Evolutionary conservation across 192 early-diverging fungal genomes (phyloP).

Genomic region (Entomortierella beljakovae): DNA sequence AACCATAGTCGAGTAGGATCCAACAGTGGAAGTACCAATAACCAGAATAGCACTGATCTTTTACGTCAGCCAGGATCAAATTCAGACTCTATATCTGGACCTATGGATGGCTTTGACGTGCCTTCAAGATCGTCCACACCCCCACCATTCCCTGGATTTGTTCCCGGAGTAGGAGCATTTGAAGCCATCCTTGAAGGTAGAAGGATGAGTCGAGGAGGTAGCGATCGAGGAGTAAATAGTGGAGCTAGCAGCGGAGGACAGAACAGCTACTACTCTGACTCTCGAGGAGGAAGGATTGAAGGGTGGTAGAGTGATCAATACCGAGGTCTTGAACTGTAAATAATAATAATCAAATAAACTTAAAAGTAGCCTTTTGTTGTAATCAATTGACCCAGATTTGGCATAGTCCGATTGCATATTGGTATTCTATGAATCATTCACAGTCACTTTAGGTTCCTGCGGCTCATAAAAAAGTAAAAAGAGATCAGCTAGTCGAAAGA

Average conservation of each 20-base stretch:
- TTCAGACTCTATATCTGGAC: conserved; percentile 18
- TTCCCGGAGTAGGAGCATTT: conserved; percentile 9
- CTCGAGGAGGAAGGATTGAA: conserved; percentile 37
- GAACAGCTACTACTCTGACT: conserved; percentile 44
- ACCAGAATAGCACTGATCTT: conserved; percentile 18
- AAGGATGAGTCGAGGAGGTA: conserved; percentile 42
- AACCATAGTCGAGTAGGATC: conserved; percentile 38
- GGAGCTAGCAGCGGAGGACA: conserved; percentile 29
- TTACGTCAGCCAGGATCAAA: conserved; percentile 21
- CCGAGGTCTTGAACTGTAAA: background rate
- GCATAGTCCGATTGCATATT: too few species aligned
- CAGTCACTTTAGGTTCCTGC: conserved; percentile 1
- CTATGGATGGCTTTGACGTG: conserved; percentile 2
- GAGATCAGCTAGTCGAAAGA: background rate
- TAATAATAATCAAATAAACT: conserved; percentile 4
- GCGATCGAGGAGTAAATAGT: conserved; percentile 36
- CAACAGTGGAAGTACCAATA: conserved; percentile 24
- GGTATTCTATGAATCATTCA: background rate
- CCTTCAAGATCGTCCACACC: conserved; percentile 12
- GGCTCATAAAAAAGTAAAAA: too few species aligned
- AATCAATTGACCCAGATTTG: too few species aligned
- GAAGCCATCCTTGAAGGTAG: conserved; percentile 35
- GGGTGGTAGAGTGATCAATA: conserved; percentile 15
- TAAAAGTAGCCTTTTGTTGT: too few species aligned
- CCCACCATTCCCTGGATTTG: conserved; percentile 1